Percentiles rank a stretch among this genome's conserved stretches.
phyloP scores from a whole-genome alignment of 2,329 filamentous ascomycete genomes.

The Apiospora arundinis region DNA sequence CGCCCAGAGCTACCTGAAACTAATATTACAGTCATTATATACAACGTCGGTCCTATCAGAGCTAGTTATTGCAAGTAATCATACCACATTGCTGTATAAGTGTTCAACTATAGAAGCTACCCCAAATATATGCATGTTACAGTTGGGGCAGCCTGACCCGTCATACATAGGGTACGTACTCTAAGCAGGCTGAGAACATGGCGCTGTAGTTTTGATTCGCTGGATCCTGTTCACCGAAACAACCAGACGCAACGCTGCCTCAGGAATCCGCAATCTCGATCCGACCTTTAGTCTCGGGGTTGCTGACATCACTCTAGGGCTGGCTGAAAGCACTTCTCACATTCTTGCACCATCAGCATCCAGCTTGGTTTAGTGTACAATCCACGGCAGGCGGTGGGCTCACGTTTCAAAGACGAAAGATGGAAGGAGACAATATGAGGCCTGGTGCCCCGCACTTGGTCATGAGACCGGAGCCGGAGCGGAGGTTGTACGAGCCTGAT shows the following conservation, averaged over 20 bases:
- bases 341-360: not conserved
- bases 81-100: too few species aligned
- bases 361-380: too few species aligned
- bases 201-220: not conserved
- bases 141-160: too few species aligned
- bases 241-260: not conserved
- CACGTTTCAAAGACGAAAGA: not conserved
- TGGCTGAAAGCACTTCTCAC: not conserved
- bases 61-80: too few species aligned
- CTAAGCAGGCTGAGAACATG: not conserved
- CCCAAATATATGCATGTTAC: too few species aligned
- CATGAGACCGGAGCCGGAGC: not conserved
- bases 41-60: too few species aligned
- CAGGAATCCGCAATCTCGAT: not conserved
- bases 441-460: not conserved
- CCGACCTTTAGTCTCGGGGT: not conserved
- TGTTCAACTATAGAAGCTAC: too few species aligned
- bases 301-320: not conserved
- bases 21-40: too few species aligned
- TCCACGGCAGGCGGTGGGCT: too few species aligned
- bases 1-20: too few species aligned
- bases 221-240: too few species aligned
- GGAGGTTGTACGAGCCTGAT: not conserved
- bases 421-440: not conserved
- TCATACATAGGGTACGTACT: too few species aligned